These are phyloP conservation scores for Hypoxylon sp. DNA, from an alignment of 2,329 filamentous ascomycete genomes.

Conservation along the genomic window DNA sequence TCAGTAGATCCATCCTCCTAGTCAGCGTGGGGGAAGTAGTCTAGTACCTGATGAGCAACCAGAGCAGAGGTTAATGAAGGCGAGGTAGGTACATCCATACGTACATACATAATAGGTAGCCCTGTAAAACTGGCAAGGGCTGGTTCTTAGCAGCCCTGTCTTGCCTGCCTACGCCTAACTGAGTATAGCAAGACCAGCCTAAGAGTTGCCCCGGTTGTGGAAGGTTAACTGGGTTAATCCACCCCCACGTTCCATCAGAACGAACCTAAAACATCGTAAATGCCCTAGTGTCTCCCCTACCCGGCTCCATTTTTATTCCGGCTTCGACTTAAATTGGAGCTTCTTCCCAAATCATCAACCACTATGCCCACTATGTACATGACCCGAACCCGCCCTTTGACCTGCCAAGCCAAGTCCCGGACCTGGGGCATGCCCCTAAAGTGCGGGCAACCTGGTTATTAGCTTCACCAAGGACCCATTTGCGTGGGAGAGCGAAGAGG, in stretches of 20 bases:
- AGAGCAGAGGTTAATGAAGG: not conserved
- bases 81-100: too few relatives aligned
- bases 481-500: conserved; percentile 19
- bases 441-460: conserved; percentile 26
- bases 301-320: conserved; percentile 35
- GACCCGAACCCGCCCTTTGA: conserved; percentile 4
- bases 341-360: not conserved
- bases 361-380: not conserved
- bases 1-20: conserved; percentile 3
- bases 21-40: conserved; percentile 19
- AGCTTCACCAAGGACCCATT: conserved; percentile 34
- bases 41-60: not conserved
- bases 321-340: conserved; percentile 19
- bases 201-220: not conserved
- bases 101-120: too few relatives aligned
- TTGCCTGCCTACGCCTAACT: not conserved
- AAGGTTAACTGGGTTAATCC: not conserved
- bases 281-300: conserved; percentile 20
- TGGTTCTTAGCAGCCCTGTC: not conserved
- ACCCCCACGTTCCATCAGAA: conserved; percentile 35
- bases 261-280: conserved; percentile 34
- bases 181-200: not conserved
- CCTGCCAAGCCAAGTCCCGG: conserved; percentile 21
- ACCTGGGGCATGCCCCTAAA: conserved; percentile 22
- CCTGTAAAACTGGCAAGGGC: not conserved